Conservation (phyloP, 2,329 filamentous ascomycete genomes). For the Parastagonospora avenae region DNA sequence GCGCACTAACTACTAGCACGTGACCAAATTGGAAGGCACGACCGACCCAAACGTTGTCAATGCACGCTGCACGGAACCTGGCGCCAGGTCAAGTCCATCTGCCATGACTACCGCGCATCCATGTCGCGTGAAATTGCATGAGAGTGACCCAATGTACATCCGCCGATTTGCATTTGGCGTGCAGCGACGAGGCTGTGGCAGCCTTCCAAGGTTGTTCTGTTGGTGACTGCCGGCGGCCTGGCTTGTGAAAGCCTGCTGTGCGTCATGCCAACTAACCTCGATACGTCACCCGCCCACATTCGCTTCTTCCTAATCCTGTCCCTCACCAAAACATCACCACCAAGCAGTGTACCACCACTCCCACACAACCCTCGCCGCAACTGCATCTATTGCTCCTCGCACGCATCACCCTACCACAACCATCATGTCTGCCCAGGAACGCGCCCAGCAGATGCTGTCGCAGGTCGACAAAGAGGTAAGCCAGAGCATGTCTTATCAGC, state of each 20-base stretch:
- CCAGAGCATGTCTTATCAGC: conserved; percentile 17
- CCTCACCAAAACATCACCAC: conserved; percentile 24
- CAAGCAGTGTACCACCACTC: conserved; percentile 5
- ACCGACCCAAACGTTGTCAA: background rate
- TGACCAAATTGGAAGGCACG: background rate
- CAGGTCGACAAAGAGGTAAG: conserved; percentile 83
- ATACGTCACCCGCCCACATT: conserved; percentile 33
- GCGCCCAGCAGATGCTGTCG: conserved; percentile 75
- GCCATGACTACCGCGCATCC: background rate
- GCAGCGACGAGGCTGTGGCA: too few relatives aligned
- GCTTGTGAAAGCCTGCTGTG: conserved; percentile 39
- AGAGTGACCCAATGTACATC: background rate
- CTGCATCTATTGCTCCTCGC: conserved; percentile 3
- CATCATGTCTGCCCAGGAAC: conserved; percentile 77
- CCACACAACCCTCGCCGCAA: conserved; percentile 2
- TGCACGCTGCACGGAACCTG: background rate
- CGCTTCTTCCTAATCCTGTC: conserved; percentile 24
- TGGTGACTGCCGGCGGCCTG: conserved; percentile 6
- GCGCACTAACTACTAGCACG: background rate
- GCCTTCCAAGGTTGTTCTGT: conserved; percentile 10
- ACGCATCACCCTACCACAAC: conserved; percentile 14
- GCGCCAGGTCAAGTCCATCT: background rate
- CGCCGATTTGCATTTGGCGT: background rate
- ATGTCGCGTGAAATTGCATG: too few relatives aligned
- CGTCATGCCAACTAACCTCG: conserved; percentile 23